These are phyloP conservation scores for Rhododendron ferrugineum DNA, from an alignment of 148 eudicot genomes.

Conservation along the genomic window DNA sequence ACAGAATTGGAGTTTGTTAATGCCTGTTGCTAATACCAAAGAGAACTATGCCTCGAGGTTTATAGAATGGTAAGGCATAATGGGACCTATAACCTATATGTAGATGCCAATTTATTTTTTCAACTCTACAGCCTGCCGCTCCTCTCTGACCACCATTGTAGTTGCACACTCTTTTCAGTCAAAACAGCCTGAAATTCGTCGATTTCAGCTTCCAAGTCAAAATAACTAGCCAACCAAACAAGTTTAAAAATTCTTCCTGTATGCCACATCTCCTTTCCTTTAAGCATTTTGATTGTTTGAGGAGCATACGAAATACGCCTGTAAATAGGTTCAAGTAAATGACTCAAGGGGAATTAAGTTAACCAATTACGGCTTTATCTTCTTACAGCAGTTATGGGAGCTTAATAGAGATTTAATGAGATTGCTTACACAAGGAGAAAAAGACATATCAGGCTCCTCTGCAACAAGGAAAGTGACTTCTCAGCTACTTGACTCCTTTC, in stretches of 20 bases:
- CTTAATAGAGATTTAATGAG: too few relatives aligned
- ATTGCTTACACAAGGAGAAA: constrained; percentile 15
- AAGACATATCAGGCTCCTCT: constrained; percentile 10
- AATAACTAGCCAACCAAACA: not conserved
- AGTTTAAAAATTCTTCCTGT: not conserved
- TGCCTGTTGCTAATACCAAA: too few relatives aligned
- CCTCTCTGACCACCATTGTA: not conserved
- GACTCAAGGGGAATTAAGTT: too few relatives aligned
- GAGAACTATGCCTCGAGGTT: not conserved
- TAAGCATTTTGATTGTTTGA: not conserved
- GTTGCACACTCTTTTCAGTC: not conserved
- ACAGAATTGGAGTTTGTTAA: too few relatives aligned
- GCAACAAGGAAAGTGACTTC: constrained; percentile 15
- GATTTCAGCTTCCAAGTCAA: not conserved
- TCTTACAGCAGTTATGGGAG: constrained; percentile 10
- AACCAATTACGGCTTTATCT: not conserved
- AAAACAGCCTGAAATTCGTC: not conserved
- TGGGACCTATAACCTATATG: not conserved
- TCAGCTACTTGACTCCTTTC: constrained; percentile 15
- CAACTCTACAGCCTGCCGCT: not conserved
- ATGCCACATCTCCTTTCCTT: not conserved
- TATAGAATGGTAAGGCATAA: not conserved
- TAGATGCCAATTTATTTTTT: not conserved
- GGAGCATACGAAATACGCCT: not conserved
- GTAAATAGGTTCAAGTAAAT: too few relatives aligned